These are phyloP conservation scores for Phaeotremella fagi DNA, from an alignment of 768 basidiomycete genomes.

Conservation along the genomic window DNA sequence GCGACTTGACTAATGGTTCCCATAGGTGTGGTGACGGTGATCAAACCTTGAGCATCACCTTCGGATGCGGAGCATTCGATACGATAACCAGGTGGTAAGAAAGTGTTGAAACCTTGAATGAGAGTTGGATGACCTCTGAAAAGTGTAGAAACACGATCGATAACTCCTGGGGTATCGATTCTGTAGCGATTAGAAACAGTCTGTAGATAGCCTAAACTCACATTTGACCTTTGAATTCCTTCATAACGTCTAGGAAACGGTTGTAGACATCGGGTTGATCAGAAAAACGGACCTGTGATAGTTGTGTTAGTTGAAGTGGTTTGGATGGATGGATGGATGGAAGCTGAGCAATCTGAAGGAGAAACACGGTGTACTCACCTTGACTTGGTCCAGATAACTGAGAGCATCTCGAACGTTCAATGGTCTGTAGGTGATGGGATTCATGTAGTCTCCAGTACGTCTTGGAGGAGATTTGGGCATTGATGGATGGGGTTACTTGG, in stretches of 20 bases:
- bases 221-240: slow-evolving; percentile 93
- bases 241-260: slow-evolving; percentile 93
- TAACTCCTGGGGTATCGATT: slow-evolving; percentile 96
- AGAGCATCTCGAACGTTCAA: slow-evolving; percentile 90
- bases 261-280: slow-evolving; percentile 93
- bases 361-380: slow-evolving; percentile 48
- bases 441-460: not conserved
- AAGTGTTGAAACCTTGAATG: slow-evolving; percentile 98
- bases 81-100: slow-evolving; percentile 87
- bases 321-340: no score
- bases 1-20: slow-evolving; percentile 46
- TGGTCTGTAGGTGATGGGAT: slow-evolving; percentile 52
- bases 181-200: no score
- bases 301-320: no score
- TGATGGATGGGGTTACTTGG: not conserved
- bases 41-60: slow-evolving; percentile 36
- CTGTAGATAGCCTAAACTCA: no score
- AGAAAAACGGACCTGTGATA: slow-evolving; percentile 70
- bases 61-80: slow-evolving; percentile 59
- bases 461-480: not conserved
- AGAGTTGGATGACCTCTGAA: slow-evolving; percentile 85
- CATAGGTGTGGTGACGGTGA: slow-evolving; percentile 45
- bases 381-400: slow-evolving; percentile 90
- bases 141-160: slow-evolving; percentile 85
- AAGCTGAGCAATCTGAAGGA: no score